Conservation (phyloP, 257 asterid genomes). For the Nicotiana obtusifolia region DNA sequence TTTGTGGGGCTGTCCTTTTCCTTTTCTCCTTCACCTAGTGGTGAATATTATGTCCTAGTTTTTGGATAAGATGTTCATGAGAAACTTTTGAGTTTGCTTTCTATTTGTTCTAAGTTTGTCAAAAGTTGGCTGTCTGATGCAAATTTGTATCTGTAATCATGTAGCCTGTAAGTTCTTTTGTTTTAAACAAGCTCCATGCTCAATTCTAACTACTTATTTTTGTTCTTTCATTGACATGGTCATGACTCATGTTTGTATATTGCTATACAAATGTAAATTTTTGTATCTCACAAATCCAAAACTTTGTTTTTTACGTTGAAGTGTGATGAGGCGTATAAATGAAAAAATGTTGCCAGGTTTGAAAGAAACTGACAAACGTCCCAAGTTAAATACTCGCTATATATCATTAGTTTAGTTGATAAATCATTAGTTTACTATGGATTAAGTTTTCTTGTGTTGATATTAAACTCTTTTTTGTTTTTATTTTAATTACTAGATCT, state of each 20-base stretch:
- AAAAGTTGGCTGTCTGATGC: slow-evolving; percentile 13
- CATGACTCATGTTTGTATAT: neutral
- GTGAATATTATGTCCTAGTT: slow-evolving; percentile 17
- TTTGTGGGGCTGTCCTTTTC: slow-evolving; percentile 1
- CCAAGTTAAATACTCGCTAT: neutral
- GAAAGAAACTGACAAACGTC: neutral
- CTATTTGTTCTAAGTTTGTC: slow-evolving; percentile 22
- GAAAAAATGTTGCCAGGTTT: no score
- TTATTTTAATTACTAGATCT: neutral
- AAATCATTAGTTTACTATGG: neutral
- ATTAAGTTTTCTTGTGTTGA: neutral
- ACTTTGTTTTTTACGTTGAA: neutral
- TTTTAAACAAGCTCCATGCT: neutral
- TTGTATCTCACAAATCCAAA: neutral
- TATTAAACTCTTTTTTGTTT: neutral
- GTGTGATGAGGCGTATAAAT: no score
- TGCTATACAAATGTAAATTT: neutral
- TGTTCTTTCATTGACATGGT: neutral
- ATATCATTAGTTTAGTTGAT: neutral
- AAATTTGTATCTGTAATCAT: slow-evolving; percentile 8
- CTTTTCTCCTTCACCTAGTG: slow-evolving; percentile 10
- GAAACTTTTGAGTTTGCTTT: slow-evolving; percentile 21
- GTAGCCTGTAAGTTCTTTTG: neutral
- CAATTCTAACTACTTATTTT: neutral
- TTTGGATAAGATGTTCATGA: slow-evolving; percentile 21